Percentiles rank a stretch among this genome's conserved stretches.
Evolutionary conservation across 2,329 filamentous ascomycete genomes (phyloP).

Genomic region (Fusarium lateritium): DNA sequence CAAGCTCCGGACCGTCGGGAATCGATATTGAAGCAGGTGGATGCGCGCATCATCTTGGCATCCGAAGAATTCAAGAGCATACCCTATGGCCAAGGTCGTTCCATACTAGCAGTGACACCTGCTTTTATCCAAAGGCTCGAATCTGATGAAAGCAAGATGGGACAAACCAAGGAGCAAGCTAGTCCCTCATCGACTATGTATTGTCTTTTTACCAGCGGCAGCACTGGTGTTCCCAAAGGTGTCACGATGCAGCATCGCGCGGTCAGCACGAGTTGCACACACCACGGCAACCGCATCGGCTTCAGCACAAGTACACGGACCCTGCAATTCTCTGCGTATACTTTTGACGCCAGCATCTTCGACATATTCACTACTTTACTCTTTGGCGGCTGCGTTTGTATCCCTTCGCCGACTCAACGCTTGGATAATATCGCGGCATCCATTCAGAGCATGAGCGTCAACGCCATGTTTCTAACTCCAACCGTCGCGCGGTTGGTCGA

Average conservation of each 20-base stretch:
- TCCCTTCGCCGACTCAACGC: conserved; percentile 17
- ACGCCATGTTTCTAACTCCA: conserved; percentile 5
- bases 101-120: not conserved
- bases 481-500: conserved; percentile 9
- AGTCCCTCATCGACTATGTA: conserved; percentile 31
- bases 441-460: not conserved
- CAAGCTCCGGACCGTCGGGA: conserved; percentile 29
- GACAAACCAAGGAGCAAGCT: not conserved
- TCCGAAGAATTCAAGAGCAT: not conserved
- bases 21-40: conserved; percentile 13
- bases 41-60: not conserved
- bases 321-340: conserved; percentile 27
- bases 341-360: conserved; percentile 12
- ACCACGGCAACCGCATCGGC: conserved; percentile 8
- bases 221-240: conserved; percentile 48
- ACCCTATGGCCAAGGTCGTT: not conserved
- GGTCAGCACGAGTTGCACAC: conserved; percentile 26
- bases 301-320: conserved; percentile 11
- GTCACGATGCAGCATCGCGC: conserved; percentile 39
- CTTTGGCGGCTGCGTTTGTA: conserved; percentile 23
- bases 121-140: conserved; percentile 1
- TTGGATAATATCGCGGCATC: conserved; percentile 9
- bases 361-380: conserved; percentile 22
- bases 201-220: conserved; percentile 48
- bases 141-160: not conserved